phyloP scores from a whole-genome alignment of 495 filamentous ascomycete genomes.

The Cercophora sp. region DNA sequence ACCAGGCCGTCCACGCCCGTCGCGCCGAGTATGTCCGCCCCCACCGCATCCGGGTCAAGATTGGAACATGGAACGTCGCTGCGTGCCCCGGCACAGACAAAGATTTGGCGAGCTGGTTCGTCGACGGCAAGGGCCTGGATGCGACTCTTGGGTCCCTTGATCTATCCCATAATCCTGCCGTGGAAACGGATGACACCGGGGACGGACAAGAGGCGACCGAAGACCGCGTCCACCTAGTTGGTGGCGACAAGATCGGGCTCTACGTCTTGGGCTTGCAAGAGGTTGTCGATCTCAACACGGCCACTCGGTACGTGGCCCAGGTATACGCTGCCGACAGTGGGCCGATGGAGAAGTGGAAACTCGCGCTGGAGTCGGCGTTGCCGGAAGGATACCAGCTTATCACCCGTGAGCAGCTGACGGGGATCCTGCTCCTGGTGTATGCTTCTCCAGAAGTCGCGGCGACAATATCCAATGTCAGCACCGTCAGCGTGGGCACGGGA shows the following conservation, averaged over 20 bases:
- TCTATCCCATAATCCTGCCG: conserved; percentile 28
- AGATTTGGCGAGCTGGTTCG: conserved; percentile 82
- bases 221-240: conserved; percentile 33
- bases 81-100: conserved; percentile 75
- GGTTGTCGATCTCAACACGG: conserved; percentile 77
- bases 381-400: conserved; percentile 73
- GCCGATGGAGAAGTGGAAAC: conserved; percentile 73
- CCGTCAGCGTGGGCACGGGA: conserved; percentile 76
- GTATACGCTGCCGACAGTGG: conserved; percentile 66
- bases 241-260: conserved; percentile 67
- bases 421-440: conserved; percentile 80
- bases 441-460: conserved; percentile 69
- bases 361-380: conserved; percentile 62
- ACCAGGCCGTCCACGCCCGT: conserved; percentile 60
- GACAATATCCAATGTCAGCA: conserved; percentile 71
- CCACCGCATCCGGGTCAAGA: conserved; percentile 69
- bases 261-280: conserved; percentile 92
- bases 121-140: conserved; percentile 66
- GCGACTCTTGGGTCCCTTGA: conserved; percentile 52
- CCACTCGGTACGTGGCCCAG: conserved; percentile 49
- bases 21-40: conserved; percentile 72
- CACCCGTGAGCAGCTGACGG: conserved; percentile 79
- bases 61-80: conserved; percentile 95
- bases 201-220: conserved; percentile 26
- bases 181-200: conserved; percentile 18